Evolutionary conservation across 2,329 filamentous ascomycete genomes (phyloP).

Genomic region (Colletotrichum brevisporum): DNA sequence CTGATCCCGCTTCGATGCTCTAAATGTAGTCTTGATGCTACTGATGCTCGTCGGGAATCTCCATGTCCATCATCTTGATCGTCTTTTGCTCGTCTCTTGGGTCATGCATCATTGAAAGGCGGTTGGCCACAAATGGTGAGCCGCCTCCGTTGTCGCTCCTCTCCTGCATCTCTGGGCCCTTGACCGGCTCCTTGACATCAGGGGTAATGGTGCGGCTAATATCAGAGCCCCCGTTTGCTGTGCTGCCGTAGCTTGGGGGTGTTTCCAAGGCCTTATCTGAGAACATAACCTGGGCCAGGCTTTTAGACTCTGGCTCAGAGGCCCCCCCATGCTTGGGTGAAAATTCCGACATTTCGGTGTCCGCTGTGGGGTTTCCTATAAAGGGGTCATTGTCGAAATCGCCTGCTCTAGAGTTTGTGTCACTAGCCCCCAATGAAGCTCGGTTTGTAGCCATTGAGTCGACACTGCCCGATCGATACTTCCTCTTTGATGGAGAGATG

Average conservation of each 20-base stretch:
- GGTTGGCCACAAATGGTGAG: slow-evolving; percentile 46
- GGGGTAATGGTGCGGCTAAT: slow-evolving; percentile 39
- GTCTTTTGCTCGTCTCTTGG: slow-evolving; percentile 41
- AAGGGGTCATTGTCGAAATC: slow-evolving; percentile 45
- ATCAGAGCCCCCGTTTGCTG: slow-evolving; percentile 41
- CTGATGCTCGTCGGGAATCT: slow-evolving; percentile 48
- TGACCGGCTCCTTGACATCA: slow-evolving; percentile 40
- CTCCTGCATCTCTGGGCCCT: slow-evolving; percentile 63
- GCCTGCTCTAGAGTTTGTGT: slow-evolving; percentile 36
- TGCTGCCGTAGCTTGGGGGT: slow-evolving; percentile 38
- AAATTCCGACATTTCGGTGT: slow-evolving; percentile 48
- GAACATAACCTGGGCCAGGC: slow-evolving; percentile 20
- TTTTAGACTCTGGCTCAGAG: not conserved
- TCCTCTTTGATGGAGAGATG: slow-evolving; percentile 59
- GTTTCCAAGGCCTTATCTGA: slow-evolving; percentile 34
- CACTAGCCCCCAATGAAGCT: slow-evolving; percentile 56
- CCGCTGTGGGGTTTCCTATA: slow-evolving; percentile 42
- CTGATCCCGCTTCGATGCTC: slow-evolving; percentile 7
- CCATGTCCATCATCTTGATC: slow-evolving; percentile 56
- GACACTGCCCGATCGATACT: slow-evolving; percentile 60
- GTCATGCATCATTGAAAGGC: slow-evolving; percentile 32
- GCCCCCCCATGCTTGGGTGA: slow-evolving; percentile 19
- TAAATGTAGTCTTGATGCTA: slow-evolving; percentile 26
- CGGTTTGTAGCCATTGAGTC: slow-evolving; percentile 63
- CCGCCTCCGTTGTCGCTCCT: slow-evolving; percentile 45